phyloP scores from a whole-genome alignment of 441 rosid genomes.

The Pelargonium cotyledonis region DNA sequence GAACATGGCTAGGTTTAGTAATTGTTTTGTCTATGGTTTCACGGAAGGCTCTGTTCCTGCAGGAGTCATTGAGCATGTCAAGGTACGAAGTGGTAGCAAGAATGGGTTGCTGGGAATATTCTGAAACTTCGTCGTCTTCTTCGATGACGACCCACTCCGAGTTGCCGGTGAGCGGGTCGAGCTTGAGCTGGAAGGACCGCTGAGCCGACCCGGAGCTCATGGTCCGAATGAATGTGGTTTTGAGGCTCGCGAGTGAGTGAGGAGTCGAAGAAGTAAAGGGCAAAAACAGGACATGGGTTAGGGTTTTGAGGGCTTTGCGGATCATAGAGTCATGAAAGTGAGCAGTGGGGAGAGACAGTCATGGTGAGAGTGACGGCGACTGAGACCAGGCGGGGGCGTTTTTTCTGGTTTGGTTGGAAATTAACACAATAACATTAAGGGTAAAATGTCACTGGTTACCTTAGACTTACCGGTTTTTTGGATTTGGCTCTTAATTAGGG shows the following conservation, averaged over 20 bases:
- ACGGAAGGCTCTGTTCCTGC: slow-evolving; percentile 63
- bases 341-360: neutral
- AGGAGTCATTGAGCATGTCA: slow-evolving; percentile 91
- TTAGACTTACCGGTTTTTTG: too few relatives aligned
- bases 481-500: too few relatives aligned
- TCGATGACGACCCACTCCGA: slow-evolving; percentile 82
- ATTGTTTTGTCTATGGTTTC: slow-evolving; percentile 70
- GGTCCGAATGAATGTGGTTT: slow-evolving; percentile 27
- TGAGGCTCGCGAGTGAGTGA: slow-evolving; percentile 19
- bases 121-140: slow-evolving; percentile 44
- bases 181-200: slow-evolving; percentile 72
- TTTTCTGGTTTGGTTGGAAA: too few relatives aligned
- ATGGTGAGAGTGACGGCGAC: slow-evolving; percentile 1
- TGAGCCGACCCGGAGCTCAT: slow-evolving; percentile 61
- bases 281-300: slow-evolving; percentile 16
- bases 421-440: too few relatives aligned
- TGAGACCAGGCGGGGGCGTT: too few relatives aligned
- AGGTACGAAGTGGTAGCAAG: slow-evolving; percentile 77
- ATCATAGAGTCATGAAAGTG: slow-evolving; percentile 24
- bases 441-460: too few relatives aligned
- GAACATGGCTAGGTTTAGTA: slow-evolving; percentile 72
- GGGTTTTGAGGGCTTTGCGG: slow-evolving; percentile 34
- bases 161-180: slow-evolving; percentile 75
- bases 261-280: slow-evolving; percentile 10
- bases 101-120: slow-evolving; percentile 35